phyloP scores from a whole-genome alignment of 805 yeast species.

The Clavispora santaluciae region DNA sequence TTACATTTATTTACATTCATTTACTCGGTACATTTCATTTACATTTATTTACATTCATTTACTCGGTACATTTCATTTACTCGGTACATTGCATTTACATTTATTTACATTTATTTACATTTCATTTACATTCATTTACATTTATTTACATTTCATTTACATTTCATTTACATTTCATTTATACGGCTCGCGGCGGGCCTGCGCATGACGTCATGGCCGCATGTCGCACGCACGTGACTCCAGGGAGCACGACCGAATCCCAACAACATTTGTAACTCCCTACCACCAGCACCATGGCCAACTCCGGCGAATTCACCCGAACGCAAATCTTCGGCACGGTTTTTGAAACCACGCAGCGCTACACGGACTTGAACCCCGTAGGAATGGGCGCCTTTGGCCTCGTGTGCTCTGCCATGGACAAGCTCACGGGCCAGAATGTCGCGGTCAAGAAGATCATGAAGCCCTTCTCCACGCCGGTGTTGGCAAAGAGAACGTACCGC shows the following conservation, averaged over 20 bases:
- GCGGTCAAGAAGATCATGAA: slow-evolving; percentile 98
- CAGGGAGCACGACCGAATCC: background rate
- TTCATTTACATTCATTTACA: too few species aligned
- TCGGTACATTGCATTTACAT: too few species aligned
- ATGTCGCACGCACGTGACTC: background rate
- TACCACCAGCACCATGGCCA: slow-evolving; percentile 27
- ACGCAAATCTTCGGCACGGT: slow-evolving; percentile 95
- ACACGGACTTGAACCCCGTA: slow-evolving; percentile 90
- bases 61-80: too few species aligned
- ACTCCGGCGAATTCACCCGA: slow-evolving; percentile 51
- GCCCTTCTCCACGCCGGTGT: slow-evolving; percentile 90
- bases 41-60: too few species aligned
- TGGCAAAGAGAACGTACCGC: slow-evolving; percentile 94
- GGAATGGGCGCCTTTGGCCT: slow-evolving; percentile 99
- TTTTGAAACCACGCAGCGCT: slow-evolving; percentile 85
- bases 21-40: too few species aligned
- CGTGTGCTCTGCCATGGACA: slow-evolving; percentile 94
- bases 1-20: too few species aligned
- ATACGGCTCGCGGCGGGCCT: too few species aligned
- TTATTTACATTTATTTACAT: too few species aligned
- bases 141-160: too few species aligned
- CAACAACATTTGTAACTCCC: background rate
- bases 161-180: too few species aligned
- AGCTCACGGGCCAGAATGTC: slow-evolving; percentile 83
- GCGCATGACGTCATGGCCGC: background rate